These are phyloP conservation scores for Amanita pseudoporphyria DNA, from an alignment of 768 basidiomycete genomes.

Conservation along the genomic window DNA sequence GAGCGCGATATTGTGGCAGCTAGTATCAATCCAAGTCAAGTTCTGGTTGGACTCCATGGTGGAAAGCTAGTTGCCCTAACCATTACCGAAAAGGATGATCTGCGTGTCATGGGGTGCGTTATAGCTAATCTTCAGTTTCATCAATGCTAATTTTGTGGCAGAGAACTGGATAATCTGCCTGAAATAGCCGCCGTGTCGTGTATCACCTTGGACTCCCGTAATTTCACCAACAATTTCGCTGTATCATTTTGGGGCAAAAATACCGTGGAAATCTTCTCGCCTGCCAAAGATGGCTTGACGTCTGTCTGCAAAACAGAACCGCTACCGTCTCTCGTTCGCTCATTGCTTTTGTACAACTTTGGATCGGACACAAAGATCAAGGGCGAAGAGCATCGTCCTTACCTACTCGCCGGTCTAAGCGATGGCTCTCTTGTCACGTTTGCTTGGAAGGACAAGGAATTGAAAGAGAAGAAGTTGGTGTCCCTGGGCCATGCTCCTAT, in stretches of 20 bases:
- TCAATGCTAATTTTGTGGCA: neutral
- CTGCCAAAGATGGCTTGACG: constrained; percentile 16
- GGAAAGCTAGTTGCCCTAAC: constrained; percentile 44
- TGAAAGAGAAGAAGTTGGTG: constrained; percentile 45
- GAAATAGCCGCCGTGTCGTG: constrained; percentile 73
- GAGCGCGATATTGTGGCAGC: constrained; percentile 53
- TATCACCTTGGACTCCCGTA: constrained; percentile 39
- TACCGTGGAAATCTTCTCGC: constrained; percentile 43
- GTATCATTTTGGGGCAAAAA: constrained; percentile 77
- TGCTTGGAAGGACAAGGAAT: constrained; percentile 32
- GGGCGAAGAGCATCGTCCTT: constrained; percentile 30
- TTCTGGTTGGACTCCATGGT: constrained; percentile 48
- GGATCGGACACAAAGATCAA: constrained; percentile 26
- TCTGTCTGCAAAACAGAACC: constrained; percentile 25
- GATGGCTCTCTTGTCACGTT: constrained; percentile 65
- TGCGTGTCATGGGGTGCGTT: constrained; percentile 24
- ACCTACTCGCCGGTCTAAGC: constrained; percentile 64
- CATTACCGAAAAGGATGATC: constrained; percentile 29
- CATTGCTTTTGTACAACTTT: constrained; percentile 50
- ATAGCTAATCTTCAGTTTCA: neutral
- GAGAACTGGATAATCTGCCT: constrained; percentile 3
- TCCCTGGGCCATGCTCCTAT: constrained; percentile 64
- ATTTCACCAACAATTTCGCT: constrained; percentile 38
- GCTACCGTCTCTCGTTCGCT: constrained; percentile 37
- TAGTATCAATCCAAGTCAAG: constrained; percentile 57